phyloP scores from a whole-genome alignment of 306 rosid genomes.

The Vigna trinervia region DNA sequence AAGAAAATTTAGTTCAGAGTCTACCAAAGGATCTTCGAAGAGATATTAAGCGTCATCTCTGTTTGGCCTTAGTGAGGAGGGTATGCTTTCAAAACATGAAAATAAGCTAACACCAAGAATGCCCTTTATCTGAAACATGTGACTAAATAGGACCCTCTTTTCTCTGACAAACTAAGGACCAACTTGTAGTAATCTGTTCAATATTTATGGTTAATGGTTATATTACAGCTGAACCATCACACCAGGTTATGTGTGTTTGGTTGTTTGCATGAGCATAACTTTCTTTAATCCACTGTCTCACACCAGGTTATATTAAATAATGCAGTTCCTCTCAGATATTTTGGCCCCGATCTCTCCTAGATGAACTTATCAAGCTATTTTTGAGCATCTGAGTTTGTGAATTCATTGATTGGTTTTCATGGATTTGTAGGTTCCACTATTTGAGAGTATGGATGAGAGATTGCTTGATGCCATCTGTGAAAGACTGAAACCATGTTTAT shows the following conservation, averaged over 20 bases:
- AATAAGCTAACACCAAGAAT: constrained; percentile 9
- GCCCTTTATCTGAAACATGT: not conserved
- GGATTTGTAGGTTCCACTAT: constrained; percentile 82
- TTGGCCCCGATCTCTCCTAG: constrained; percentile 7
- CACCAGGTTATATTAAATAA: not conserved
- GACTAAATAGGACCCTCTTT: constrained; percentile 9
- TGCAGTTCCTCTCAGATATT: constrained; percentile 4
- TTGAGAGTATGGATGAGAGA: constrained; percentile 96
- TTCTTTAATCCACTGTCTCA: constrained; percentile 6
- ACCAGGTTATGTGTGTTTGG: constrained; percentile 16
- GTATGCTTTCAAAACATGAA: constrained; percentile 57
- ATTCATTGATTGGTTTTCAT: constrained; percentile 44
- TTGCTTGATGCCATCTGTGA: constrained; percentile 98
- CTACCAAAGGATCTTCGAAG: constrained; percentile 98
- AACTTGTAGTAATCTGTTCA: constrained; percentile 22
- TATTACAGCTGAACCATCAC: constrained; percentile 22
- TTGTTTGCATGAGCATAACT: constrained; percentile 34
- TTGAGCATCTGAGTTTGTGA: constrained; percentile 43
- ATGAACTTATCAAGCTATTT: constrained; percentile 8
- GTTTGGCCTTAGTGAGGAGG: constrained; percentile 98
- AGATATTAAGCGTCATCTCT: constrained; percentile 95
- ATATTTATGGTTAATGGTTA: constrained; percentile 1
- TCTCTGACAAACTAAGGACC: constrained; percentile 25
- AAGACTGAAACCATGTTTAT: constrained; percentile 86
- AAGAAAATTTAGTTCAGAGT: constrained; percentile 84